Evolutionary conservation across 345 rosid species (phyloP).

Genomic region (Brassica nigra): DNA sequence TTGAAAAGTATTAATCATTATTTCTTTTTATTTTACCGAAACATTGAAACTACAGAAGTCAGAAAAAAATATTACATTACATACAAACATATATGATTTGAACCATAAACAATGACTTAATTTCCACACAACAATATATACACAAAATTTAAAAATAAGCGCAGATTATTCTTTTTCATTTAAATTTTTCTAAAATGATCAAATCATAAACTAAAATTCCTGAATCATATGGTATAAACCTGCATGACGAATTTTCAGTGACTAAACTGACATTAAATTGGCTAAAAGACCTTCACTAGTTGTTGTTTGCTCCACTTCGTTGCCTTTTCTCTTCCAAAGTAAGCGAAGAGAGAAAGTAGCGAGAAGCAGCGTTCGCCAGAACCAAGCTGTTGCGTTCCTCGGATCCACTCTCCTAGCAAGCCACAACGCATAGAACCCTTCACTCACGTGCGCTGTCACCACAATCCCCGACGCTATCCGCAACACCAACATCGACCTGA

Average conservation of each 20-base stretch:
- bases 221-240: background rate
- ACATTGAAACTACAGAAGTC: background rate
- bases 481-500: constrained; percentile 19
- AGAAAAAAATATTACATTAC: background rate
- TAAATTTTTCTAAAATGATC: background rate
- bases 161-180: background rate
- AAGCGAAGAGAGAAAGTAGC: constrained; percentile 37
- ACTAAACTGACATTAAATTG: background rate
- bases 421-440: constrained; percentile 33
- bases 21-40: background rate
- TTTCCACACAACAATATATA: constrained; percentile 4
- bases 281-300: constrained; percentile 17
- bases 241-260: background rate
- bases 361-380: constrained; percentile 35
- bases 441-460: constrained; percentile 27
- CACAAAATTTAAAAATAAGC: background rate
- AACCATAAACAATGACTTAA: background rate
- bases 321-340: constrained; percentile 29
- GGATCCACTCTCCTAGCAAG: constrained; percentile 32
- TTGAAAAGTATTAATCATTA: background rate
- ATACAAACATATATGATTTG: background rate
- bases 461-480: constrained; percentile 21
- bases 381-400: constrained; percentile 34
- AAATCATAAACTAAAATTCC: background rate
- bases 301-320: constrained; percentile 18